Evolutionary conservation across 2,329 filamentous ascomycete genomes (phyloP).

Genomic region (Gnomoniopsis smithogilvyi): DNA sequence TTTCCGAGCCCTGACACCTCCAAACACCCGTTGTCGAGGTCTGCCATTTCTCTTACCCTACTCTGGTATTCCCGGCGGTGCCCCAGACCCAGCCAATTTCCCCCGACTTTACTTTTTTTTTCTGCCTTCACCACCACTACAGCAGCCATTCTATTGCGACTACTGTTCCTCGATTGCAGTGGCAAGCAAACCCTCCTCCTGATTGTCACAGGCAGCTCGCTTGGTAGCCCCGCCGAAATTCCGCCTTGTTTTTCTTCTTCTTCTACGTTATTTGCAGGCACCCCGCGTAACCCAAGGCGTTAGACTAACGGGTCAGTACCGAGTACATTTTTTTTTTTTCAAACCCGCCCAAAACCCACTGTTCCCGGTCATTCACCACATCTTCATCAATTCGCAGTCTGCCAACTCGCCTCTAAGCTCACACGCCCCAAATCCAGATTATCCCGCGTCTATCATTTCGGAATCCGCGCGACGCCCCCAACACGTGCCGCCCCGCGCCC

Average conservation of each 20-base stretch:
- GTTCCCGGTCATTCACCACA: neutral
- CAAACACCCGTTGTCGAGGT: neutral
- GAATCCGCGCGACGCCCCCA: conserved; percentile 2
- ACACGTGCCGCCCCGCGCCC: neutral
- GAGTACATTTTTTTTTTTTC: conserved; percentile 4
- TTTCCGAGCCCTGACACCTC: neutral
- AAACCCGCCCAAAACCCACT: conserved; percentile 1
- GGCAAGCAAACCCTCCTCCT: neutral
- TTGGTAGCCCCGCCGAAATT: neutral
- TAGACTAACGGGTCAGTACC: neutral
- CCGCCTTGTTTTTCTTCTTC: neutral
- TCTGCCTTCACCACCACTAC: neutral
- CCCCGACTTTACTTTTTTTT: neutral
- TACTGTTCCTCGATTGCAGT: neutral
- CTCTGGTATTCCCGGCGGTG: conserved; percentile 1
- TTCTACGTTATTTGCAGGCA: neutral
- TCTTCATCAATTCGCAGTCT: neutral
- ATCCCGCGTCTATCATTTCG: neutral
- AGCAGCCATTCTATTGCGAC: neutral
- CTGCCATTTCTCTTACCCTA: neutral
- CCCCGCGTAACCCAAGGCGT: neutral
- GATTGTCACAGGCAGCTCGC: neutral
- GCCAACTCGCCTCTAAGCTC: conserved; percentile 2
- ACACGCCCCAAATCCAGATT: neutral
- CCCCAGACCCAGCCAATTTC: neutral